Base-by-base conservation (phyloP, 331 rosid genomes). In the Rhamnella rubrinervis region DNA sequence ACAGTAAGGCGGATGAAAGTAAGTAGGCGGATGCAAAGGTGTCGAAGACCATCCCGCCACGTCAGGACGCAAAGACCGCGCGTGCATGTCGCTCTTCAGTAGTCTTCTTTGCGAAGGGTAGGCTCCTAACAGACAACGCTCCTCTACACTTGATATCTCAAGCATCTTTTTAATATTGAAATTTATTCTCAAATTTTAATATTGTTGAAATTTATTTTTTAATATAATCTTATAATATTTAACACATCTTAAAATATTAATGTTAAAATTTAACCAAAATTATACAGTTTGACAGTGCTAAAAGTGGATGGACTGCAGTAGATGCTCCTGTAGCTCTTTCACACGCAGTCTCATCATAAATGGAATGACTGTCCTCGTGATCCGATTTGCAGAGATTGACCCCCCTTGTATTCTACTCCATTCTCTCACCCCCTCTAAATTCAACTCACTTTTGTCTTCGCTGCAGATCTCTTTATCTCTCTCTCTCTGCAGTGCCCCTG, bases 21-120 rank as follows among this genome's bases (percentile, higher is more conserved):
- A 0, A 4, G 35, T 3, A 31, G 35, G 35, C 35, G 5, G 5
- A 31, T 4, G 35, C 35, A 31, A 38, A 70, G 52, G 50, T 63
- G 59, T 61, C 55, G 35, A 63, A 62, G 28, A 58, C 53, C 16
- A 67, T 66, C 62, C 59, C 38, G 69, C 91, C 91, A 76, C 68
- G 81, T 73, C 75, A 63, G 39, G 74, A 69, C 37, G 71, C 19
- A 69, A 76, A 84, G 31, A 64, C 63, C 65, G 76, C 76, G 91
- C 79, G 77, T 81, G 65, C 55, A 56, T 57, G 52, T 80, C 71
- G 83, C 67, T 23, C 55, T 46, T 47, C 69, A 73, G 46, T 72
- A 59, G 11, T 64, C 35, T 31, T 31, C 35, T 3, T 31, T 40
- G 69, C 79, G 71, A 75, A 46, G 25, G 55, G 62, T 81, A 40